Percentiles rank a stretch among this genome's conserved stretches.
Conservation (phyloP, 1,139 yeast species). For the Yamadazyma buinensis region DNA sequence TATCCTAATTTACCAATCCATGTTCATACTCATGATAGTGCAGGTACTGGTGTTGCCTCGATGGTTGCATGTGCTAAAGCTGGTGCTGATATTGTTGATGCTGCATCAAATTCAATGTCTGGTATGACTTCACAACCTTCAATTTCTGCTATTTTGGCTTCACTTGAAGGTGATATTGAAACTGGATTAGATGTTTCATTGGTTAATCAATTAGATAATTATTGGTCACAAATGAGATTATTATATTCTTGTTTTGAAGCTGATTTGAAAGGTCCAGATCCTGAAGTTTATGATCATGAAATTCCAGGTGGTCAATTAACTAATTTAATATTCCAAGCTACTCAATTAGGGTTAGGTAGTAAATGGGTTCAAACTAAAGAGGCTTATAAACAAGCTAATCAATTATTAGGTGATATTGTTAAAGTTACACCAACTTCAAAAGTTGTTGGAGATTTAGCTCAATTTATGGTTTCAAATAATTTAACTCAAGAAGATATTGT, state of each 20-base stretch:
- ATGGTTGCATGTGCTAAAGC: slow-evolving; percentile 93
- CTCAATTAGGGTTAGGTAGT: slow-evolving; percentile 94
- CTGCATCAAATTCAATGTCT: slow-evolving; percentile 95
- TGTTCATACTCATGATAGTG: slow-evolving; percentile 98
- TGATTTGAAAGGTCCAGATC: slow-evolving; percentile 98
- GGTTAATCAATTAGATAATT: slow-evolving; percentile 81
- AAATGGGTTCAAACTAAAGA: slow-evolving; percentile 95
- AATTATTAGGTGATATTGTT: slow-evolving; percentile 89
- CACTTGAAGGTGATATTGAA: slow-evolving; percentile 81
- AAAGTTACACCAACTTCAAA: slow-evolving; percentile 98
- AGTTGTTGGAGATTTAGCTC: slow-evolving; percentile 98
- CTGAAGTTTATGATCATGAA: slow-evolving; percentile 97
- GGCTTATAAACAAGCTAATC: slow-evolving; percentile 87
- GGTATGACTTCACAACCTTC: slow-evolving; percentile 99
- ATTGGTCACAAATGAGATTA: slow-evolving; percentile 99
- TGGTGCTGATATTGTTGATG: slow-evolving; percentile 98
- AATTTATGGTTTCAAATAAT: slow-evolving; percentile 96
- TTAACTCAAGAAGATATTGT: slow-evolving; percentile 79
- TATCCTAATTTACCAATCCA: slow-evolving; percentile 95
- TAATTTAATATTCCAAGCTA: slow-evolving; percentile 96
- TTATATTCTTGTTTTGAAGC: slow-evolving; percentile 97
- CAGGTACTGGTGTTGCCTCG: slow-evolving; percentile 98
- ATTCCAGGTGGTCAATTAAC: slow-evolving; percentile 99
- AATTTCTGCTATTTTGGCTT: slow-evolving; percentile 85
- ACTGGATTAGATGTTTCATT: slow-evolving; percentile 66